phyloP scores from a whole-genome alignment of 257 asterid species.

The Salvia splendens region DNA sequence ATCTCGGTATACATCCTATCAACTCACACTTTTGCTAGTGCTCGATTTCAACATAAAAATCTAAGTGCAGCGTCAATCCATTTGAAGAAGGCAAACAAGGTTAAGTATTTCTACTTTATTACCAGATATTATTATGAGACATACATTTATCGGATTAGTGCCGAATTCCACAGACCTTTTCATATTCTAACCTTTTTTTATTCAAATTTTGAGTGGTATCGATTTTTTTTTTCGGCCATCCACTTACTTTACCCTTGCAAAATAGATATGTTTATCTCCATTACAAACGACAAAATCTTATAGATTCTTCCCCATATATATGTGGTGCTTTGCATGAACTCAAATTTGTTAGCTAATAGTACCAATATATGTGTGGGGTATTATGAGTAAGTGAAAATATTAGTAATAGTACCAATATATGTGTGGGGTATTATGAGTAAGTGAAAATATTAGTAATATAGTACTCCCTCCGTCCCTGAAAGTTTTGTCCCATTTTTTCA shows the following conservation, averaged over 20 bases:
- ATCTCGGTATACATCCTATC: too few relatives aligned
- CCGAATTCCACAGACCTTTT: conserved; percentile 13
- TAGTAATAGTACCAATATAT: too few relatives aligned
- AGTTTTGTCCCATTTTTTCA: too few relatives aligned
- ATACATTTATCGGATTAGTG: neutral
- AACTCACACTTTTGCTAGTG: too few relatives aligned
- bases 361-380: neutral
- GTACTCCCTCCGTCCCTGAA: too few relatives aligned
- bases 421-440: too few relatives aligned
- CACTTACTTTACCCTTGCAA: conserved; percentile 1
- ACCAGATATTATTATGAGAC: neutral
- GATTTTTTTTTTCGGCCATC: neutral
- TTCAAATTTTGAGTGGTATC: conserved; percentile 9
- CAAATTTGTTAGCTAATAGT: neutral
- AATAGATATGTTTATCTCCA: neutral
- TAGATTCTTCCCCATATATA: conserved; percentile 4
- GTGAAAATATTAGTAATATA: too few relatives aligned
- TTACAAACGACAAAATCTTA: conserved; percentile 18
- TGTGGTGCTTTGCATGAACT: neutral
- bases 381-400: too few relatives aligned
- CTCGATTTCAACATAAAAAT: neutral
- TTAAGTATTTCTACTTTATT: neutral
- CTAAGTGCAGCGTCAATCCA: neutral
- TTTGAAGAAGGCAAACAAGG: neutral
- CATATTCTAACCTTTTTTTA: conserved; percentile 4